Percentiles rank a stretch among this genome's conserved stretches.
Conservation (phyloP, 2,329 filamentous ascomycete species). For the Aspergillus luchuensis region DNA sequence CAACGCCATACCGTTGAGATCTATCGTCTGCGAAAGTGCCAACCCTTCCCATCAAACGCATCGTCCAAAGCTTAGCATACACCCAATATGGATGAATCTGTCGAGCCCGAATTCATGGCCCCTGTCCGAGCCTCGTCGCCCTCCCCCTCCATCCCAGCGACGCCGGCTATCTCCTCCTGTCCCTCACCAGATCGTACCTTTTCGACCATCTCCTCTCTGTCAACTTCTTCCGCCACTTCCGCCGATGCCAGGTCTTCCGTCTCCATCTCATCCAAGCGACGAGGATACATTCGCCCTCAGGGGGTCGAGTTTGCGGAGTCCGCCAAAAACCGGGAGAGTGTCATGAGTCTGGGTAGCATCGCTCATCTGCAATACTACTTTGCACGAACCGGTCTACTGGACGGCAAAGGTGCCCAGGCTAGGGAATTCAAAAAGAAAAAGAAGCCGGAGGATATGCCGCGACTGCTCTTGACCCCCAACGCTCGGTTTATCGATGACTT, state of each 20-base stretch:
- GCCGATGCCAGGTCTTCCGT: constrained; percentile 46
- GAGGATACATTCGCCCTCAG: constrained; percentile 85
- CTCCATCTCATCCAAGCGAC: constrained; percentile 55
- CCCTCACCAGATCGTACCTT: constrained; percentile 49
- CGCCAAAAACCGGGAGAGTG: constrained; percentile 86
- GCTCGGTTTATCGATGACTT: constrained; percentile 45
- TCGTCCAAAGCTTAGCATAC: constrained; percentile 12
- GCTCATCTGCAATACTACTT: constrained; percentile 98
- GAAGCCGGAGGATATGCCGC: constrained; percentile 42
- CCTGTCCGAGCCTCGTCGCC: constrained; percentile 40
- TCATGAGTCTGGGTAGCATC: constrained; percentile 94
- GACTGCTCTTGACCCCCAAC: constrained; percentile 43
- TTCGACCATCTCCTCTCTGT: constrained; percentile 49
- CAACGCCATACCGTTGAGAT: constrained; percentile 6
- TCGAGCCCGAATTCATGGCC: constrained; percentile 24
- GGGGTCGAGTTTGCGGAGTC: constrained; percentile 88
- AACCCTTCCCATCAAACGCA: constrained; percentile 5
- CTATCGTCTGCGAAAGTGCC: constrained; percentile 10
- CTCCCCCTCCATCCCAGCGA: constrained; percentile 45
- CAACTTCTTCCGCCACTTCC: constrained; percentile 48
- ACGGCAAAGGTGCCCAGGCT: constrained; percentile 87
- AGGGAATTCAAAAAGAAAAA: constrained; percentile 64
- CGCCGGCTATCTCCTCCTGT: constrained; percentile 48
- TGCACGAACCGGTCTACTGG: constrained; percentile 86
- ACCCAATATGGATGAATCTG: constrained; percentile 32